Evolutionary conservation across 2,329 filamentous ascomycete species (phyloP).

Genomic region (Sporothrix protearum): DNA sequence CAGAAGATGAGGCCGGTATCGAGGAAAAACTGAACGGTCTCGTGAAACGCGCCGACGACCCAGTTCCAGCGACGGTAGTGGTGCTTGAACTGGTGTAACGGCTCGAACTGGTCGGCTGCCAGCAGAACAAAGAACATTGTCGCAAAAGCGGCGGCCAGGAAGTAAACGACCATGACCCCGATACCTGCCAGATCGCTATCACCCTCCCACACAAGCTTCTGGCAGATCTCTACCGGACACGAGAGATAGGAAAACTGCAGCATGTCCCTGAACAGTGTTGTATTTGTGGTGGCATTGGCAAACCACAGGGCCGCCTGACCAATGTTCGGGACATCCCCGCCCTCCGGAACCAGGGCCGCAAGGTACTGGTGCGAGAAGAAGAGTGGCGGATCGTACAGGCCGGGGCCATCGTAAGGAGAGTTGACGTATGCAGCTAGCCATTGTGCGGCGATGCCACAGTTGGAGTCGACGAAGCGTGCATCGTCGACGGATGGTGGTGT

Average conservation of each 20-base stretch:
- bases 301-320: slow-evolving; percentile 20
- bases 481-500: neutral
- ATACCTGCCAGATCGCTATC: slow-evolving; percentile 29
- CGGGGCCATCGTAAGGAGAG: neutral
- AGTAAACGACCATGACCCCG: slow-evolving; percentile 30
- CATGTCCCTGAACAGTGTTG: neutral
- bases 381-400: neutral
- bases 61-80: neutral
- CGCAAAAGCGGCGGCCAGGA: slow-evolving; percentile 24
- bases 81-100: neutral
- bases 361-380: slow-evolving; percentile 13
- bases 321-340: neutral
- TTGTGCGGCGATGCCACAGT: slow-evolving; percentile 17
- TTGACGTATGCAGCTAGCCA: slow-evolving; percentile 13
- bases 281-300: neutral
- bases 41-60: slow-evolving; percentile 22
- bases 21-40: slow-evolving; percentile 27
- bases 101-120: slow-evolving; percentile 19
- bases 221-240: slow-evolving; percentile 23
- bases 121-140: slow-evolving; percentile 27
- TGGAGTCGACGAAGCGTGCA: neutral
- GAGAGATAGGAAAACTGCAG: neutral
- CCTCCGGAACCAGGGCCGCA: neutral
- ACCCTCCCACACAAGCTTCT: slow-evolving; percentile 26
- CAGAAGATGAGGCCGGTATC: slow-evolving; percentile 29